Evolutionary conservation across 2,329 filamentous ascomycete species (phyloP), one percentile per base, ranked within the genome.

Genomic region (Septoria petroselini): DNA sequence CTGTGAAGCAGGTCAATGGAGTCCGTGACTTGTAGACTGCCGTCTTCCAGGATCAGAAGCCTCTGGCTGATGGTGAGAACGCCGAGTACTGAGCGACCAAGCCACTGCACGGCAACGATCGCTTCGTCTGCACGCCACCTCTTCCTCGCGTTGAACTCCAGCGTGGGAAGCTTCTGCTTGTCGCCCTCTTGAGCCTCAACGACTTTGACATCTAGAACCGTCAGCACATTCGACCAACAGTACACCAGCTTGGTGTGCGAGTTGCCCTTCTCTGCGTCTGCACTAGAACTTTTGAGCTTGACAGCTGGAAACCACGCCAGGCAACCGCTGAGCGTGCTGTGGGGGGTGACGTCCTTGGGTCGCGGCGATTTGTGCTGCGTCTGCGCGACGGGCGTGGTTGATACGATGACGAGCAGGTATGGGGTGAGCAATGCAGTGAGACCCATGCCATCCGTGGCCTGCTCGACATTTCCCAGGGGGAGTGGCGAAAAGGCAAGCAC

Each of bases 151-250:
- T 80, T 83, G 70, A 98, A 98, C 37, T 80, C 81, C 17, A 97
- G 79, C 39, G 78, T 83, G 1, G 88, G 81, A 3, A 87, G 88
- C 62, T 88, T 90, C 58, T 91, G 86, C 58, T 89, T 83, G 11
- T 82, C 79, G 0, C 78, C 66, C 18, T 76, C 71, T 4, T 74
- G 68, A 7, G 70, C 71, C 15, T 78, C 77, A 9, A 84, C 75
- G 59, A 93, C 86, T 43, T 91, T 84, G 8, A 97, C 82, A 57
- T 98, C 93, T 18, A 98, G 73, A 4, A 98, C 84, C 0, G 91
- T 97, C 58, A 98, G 73, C n/a, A 97, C 83, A 63, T 97, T 97
- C 2, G 93, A 97, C 93, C 93, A 98, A 69, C 91, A 96, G 71
- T 98, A 98, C 0, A 88, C 91, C 14, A 98, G 78, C 68, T 98